These are phyloP conservation scores for Aeminium ludgeri DNA, from an alignment of 495 filamentous ascomycete species.

Conservation along the genomic window DNA sequence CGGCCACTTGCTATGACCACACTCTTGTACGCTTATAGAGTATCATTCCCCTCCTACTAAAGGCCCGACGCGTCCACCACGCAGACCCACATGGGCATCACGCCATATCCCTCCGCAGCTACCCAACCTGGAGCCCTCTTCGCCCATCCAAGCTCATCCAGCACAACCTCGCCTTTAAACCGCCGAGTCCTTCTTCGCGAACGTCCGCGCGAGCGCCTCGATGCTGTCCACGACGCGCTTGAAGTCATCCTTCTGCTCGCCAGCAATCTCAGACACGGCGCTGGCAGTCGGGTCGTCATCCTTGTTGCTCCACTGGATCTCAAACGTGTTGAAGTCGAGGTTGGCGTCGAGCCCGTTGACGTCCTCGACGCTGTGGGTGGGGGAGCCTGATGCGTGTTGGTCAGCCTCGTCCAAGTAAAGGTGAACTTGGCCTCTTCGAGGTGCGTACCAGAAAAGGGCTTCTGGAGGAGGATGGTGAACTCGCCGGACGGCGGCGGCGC, in stretches of 20 bases:
- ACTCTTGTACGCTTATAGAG: too few species aligned
- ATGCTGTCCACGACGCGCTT: slow-evolving; percentile 15
- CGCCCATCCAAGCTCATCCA: too few species aligned
- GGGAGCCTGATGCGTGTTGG: slow-evolving; percentile 3
- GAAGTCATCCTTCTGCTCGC: slow-evolving; percentile 18
- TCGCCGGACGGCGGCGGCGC: slow-evolving; percentile 16
- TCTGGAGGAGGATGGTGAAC: slow-evolving; percentile 13
- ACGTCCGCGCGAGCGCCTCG: slow-evolving; percentile 13
- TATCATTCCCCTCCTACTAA: too few species aligned
- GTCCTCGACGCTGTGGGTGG: slow-evolving; percentile 13
- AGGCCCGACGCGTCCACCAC: too few species aligned
- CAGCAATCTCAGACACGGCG: slow-evolving; percentile 4
- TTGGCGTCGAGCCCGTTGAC: slow-evolving; percentile 11
- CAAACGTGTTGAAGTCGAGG: slow-evolving; percentile 16
- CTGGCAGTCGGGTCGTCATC: slow-evolving; percentile 8
- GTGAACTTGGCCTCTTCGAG: background rate
- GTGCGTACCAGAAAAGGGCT: slow-evolving; percentile 14
- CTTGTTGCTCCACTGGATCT: slow-evolving; percentile 17
- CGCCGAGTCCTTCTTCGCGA: slow-evolving; percentile 16
- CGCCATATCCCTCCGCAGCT: too few species aligned
- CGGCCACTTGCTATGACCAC: too few species aligned
- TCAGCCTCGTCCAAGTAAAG: background rate
- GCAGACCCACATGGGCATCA: too few species aligned
- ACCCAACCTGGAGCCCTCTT: too few species aligned
- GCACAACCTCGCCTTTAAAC: too few species aligned